Base-by-base conservation (phyloP, 1,284 basidiomycete species). In the Leucoagaricus sp. region DNA sequence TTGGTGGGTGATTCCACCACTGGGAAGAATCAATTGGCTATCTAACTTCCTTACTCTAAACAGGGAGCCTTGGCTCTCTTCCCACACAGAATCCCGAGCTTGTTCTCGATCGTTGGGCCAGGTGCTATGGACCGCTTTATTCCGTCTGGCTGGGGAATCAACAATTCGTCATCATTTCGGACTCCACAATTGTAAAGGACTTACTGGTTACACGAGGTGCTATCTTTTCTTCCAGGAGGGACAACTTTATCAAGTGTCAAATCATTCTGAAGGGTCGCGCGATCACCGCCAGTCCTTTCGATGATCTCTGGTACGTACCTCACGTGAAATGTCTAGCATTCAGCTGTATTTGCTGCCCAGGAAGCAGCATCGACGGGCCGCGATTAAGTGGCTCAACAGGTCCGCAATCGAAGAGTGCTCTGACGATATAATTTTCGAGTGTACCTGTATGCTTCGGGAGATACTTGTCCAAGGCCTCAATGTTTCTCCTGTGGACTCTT, bases 121-220 rank as follows among this genome's bases (percentile, higher is more conserved):
- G 69, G 51, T 61, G 67, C 57, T 75, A 68, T 54, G 75, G 75
- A 0, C 61, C 70, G 3, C 41, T 77, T 1, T 75, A 69, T 53
- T 75, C 75, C 6, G 46, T 77, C 33, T 71, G 69, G 66, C 65
- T 77, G 21, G 75, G 75, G 28, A 72, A 73, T 55, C 75, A 75
- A 55, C 69, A 74, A 12, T 72, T 75, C 60, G 64, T 77, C 38
- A 64, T 74, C 10, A 58, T 77, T 28, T 74, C 73, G 6, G 72
- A 75, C 51, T 70, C 74, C 2, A 63, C 67, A 10, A 67, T 75
- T 26, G 74, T 71, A 2, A 72, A 71, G 56, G 75, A 75, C 53
- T 60, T 75, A 23, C 60, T 75, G 55, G 68, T 72, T 33, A 69
- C 68, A 45, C 69, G 74, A 48, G 72, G 74, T 40, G 63, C 70